Evolutionary conservation across 768 basidiomycete genomes (phyloP).

Genomic region (Sporobolomyces pararoseus): DNA sequence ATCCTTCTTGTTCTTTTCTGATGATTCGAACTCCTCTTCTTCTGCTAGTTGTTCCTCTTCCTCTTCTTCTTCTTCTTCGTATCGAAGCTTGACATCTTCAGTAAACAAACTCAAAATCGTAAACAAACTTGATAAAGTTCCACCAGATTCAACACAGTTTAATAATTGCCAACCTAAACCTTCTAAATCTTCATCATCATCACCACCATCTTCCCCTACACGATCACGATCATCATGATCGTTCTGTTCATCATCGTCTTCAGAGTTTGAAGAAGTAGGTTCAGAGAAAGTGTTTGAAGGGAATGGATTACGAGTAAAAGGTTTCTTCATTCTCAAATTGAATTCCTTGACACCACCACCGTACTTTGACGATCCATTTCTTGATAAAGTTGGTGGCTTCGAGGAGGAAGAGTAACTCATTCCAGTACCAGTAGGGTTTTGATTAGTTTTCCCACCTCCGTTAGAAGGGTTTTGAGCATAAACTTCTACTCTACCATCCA

Average conservation of each 20-base stretch:
- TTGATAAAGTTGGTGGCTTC: too few species aligned
- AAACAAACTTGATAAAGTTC: slow-evolving; percentile 90
- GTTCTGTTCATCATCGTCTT: slow-evolving; percentile 72
- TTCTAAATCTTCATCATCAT: slow-evolving; percentile 84
- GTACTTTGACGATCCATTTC: too few species aligned
- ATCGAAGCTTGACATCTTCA: slow-evolving; percentile 64
- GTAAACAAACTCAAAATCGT: slow-evolving; percentile 96
- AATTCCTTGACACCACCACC: too few species aligned
- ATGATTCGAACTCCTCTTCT: too few species aligned
- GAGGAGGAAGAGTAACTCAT: not conserved
- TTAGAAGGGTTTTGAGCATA: slow-evolving; percentile 60
- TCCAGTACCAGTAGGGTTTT: not conserved
- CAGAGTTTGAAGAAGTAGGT: slow-evolving; percentile 10
- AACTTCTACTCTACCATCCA: slow-evolving; percentile 95
- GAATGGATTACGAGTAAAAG: too few species aligned
- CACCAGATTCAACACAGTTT: slow-evolving; percentile 93
- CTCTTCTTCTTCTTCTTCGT: slow-evolving; percentile 61
- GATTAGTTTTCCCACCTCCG: not conserved
- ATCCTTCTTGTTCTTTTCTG: too few species aligned
- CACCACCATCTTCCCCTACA: slow-evolving; percentile 55
- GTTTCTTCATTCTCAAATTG: too few species aligned
- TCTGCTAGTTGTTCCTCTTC: not conserved
- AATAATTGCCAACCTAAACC: slow-evolving; percentile 94
- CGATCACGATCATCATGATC: too few species aligned
- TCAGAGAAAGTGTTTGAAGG: too few species aligned